Base-by-base conservation (phyloP, 108 stramenopile species). In the Cyclotella kingstonii region DNA sequence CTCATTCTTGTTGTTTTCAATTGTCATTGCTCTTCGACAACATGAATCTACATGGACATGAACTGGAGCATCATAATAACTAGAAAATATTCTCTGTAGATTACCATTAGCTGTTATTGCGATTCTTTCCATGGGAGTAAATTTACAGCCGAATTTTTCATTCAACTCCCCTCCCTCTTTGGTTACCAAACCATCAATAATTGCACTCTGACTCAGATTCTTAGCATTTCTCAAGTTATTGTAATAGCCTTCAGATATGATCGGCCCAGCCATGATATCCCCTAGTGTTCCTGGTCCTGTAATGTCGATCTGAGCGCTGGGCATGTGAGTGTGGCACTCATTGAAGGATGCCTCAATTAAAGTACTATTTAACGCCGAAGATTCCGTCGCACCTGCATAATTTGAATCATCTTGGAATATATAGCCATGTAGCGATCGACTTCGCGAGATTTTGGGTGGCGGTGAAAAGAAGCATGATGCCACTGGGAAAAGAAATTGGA, bases 31-130 rank as follows among this genome's bases (percentile, higher is more conserved):
- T n/a, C 59, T 62, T 49, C 52, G 57, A 4, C 10, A 30, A 58
- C 87, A 91, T 56, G 66, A 54, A 59, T 86, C 83, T 12, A 91
- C 75, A 15, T 62, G 67, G 0, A 91, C 85, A 29, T 72, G 53
- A 8, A 91, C 84, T 15, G 90, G 87, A 26, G 87, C 77, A 82
- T 91, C 90, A 65, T 91, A 91, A 41, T 86, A 91, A 45, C 80
- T 82, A 19, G 81, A 77, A 46, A 91, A 78, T 43, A 91, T 74
- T n/a, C 90, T 77, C 47, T 91, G 90, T 23, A 91, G 62, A 57
- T 91, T 91, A 2, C 90, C 90, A 65, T 91, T 91, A 43, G 84
- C 84, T 0, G 90, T 91, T 8, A 89, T 49, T 0, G 85, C 87
- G 67, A 91, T 91, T 4, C 90, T 84, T 73, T 91, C 85, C 63